Evolutionary conservation across 2,329 filamentous ascomycete genomes (phyloP).

Genomic region (Gnomoniopsis smithogilvyi): DNA sequence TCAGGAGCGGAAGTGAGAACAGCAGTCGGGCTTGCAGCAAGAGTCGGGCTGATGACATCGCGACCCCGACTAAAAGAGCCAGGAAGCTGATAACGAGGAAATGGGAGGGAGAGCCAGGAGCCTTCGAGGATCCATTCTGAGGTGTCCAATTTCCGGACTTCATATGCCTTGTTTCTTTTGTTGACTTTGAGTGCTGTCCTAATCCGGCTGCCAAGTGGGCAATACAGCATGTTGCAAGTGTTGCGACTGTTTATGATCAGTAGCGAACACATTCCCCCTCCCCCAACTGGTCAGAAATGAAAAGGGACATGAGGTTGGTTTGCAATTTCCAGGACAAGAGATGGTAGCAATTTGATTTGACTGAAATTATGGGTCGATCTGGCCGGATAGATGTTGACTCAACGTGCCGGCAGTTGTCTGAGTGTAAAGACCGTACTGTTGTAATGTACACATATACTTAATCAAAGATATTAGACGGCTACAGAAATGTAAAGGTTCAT

Average conservation of each 20-base stretch:
- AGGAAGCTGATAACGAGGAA: slow-evolving; percentile 45
- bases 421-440: too few relatives aligned
- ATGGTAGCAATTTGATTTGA: too few relatives aligned
- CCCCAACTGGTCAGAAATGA: too few relatives aligned
- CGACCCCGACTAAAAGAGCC: slow-evolving; percentile 49
- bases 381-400: background rate
- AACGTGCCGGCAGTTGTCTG: background rate
- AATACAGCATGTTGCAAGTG: background rate
- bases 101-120: slow-evolving; percentile 41
- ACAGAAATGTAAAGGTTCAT: background rate
- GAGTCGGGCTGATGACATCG: slow-evolving; percentile 22
- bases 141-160: background rate
- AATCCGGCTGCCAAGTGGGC: background rate
- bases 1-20: slow-evolving; percentile 22
- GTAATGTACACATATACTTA: background rate
- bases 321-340: background rate
- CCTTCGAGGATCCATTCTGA: slow-evolving; percentile 37
- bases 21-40: slow-evolving; percentile 20
- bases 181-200: background rate
- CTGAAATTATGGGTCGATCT: background rate
- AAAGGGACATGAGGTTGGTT: background rate
- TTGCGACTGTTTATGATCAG: background rate
- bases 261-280: too few relatives aligned
- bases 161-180: background rate
- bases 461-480: background rate